phyloP scores from a whole-genome alignment of 164 flowering plant genomes.

The Aristolochia fimbriata region DNA sequence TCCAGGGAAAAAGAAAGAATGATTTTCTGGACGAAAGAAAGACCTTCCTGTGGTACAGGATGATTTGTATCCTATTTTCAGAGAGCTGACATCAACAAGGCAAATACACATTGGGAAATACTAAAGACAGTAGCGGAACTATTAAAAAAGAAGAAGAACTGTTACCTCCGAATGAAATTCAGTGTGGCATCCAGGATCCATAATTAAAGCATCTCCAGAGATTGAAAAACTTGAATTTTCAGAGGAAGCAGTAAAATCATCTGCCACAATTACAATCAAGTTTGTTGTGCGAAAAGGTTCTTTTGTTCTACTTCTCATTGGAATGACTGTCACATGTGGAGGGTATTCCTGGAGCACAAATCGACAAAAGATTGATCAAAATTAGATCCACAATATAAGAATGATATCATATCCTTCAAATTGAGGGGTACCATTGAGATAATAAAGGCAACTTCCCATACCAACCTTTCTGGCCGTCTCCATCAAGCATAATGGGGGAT shows the following conservation, averaged over 20 bases:
- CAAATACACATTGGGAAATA: background rate
- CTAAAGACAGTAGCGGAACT: background rate
- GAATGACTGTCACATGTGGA: constrained; percentile 64
- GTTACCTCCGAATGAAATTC: constrained; percentile 55
- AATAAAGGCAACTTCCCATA: background rate
- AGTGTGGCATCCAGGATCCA: constrained; percentile 85
- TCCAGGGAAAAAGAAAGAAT: too few species aligned
- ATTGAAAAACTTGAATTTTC: constrained; percentile 24
- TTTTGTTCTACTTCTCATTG: constrained; percentile 76
- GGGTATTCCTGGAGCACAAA: constrained; percentile 79
- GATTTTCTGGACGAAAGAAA: too few species aligned
- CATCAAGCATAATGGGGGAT: background rate
- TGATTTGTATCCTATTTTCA: too few species aligned
- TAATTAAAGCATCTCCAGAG: constrained; percentile 74
- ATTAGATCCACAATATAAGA: background rate
- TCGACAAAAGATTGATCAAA: too few species aligned
- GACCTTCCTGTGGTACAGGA: too few species aligned
- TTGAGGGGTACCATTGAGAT: background rate
- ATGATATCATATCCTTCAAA: background rate
- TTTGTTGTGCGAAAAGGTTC: constrained; percentile 87
- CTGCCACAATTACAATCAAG: constrained; percentile 65
- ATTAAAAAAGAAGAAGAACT: background rate
- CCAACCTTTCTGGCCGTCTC: background rate
- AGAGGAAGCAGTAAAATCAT: constrained; percentile 15
- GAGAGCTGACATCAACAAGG: too few species aligned